Evolutionary conservation across 164 flowering plant species (phyloP).

Genomic region (Akebia trifoliata): DNA sequence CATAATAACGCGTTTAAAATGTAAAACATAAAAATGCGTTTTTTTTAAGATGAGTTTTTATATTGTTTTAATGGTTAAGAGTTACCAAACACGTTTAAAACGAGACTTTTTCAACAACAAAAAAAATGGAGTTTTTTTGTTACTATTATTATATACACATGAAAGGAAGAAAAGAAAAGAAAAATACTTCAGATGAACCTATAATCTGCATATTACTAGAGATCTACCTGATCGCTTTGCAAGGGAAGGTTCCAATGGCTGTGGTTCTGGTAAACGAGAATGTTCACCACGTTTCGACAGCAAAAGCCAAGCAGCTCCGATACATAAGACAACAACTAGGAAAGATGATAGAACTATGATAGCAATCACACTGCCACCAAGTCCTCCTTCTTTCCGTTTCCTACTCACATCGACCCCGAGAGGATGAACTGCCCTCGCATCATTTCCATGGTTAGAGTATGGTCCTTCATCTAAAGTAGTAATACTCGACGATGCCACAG

Average conservation of each 20-base stretch:
- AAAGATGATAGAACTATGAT: slow-evolving; percentile 57
- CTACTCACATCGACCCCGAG: slow-evolving; percentile 72
- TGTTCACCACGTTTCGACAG: slow-evolving; percentile 29
- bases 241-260: slow-evolving; percentile 25
- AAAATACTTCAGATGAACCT: neutral
- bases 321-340: slow-evolving; percentile 40
- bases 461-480: slow-evolving; percentile 42
- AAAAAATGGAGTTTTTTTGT: too few species aligned
- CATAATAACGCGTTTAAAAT: too few species aligned
- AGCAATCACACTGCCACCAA: slow-evolving; percentile 51
- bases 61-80: too few species aligned
- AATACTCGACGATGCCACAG: slow-evolving; percentile 40
- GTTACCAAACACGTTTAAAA: too few species aligned
- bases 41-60: too few species aligned
- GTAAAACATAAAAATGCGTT: too few species aligned
- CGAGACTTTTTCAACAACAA: too few species aligned
- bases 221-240: slow-evolving; percentile 50
- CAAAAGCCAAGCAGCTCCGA: slow-evolving; percentile 43
- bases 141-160: too few species aligned
- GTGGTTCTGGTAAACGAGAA: slow-evolving; percentile 17
- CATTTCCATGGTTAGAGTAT: slow-evolving; percentile 36
- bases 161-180: neutral
- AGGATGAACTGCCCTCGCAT: slow-evolving; percentile 53
- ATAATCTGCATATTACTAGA: neutral
- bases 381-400: slow-evolving; percentile 31